Conservation (phyloP, 352 stramenopile species). For the Phytophthora cactorum region DNA sequence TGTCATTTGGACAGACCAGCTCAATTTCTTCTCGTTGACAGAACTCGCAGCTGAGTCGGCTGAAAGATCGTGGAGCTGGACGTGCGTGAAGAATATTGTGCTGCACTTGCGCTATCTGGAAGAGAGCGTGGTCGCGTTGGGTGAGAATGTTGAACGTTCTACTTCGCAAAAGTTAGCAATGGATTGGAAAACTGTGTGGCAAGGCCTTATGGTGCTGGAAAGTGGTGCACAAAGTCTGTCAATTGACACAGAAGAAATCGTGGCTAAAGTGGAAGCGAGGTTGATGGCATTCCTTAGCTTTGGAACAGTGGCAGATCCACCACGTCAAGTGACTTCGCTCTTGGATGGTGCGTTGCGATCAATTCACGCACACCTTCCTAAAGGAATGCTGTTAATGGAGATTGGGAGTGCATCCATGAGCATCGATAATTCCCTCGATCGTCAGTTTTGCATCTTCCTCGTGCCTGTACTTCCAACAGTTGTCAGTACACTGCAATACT, state of each 20-base stretch:
- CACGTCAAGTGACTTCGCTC: slow-evolving; percentile 6
- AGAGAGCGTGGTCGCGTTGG: slow-evolving; percentile 18
- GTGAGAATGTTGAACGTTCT: neutral
- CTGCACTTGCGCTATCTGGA: slow-evolving; percentile 53
- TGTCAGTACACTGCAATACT: slow-evolving; percentile 7
- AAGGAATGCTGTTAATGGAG: slow-evolving; percentile 13
- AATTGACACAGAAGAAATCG: slow-evolving; percentile 19
- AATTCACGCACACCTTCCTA: slow-evolving; percentile 32
- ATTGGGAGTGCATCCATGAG: neutral
- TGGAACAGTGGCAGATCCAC: neutral
- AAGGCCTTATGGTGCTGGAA: slow-evolving; percentile 9
- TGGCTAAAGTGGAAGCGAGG: slow-evolving; percentile 35
- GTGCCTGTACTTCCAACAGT: slow-evolving; percentile 50
- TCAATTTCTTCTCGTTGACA: slow-evolving; percentile 25
- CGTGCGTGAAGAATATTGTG: slow-evolving; percentile 47
- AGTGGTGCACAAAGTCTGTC: neutral
- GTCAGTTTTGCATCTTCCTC: slow-evolving; percentile 58
- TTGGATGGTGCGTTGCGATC: slow-evolving; percentile 31
- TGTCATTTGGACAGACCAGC: slow-evolving; percentile 53
- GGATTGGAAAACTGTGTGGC: slow-evolving; percentile 23
- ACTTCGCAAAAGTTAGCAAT: slow-evolving; percentile 3
- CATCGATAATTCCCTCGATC: slow-evolving; percentile 40
- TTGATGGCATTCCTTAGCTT: slow-evolving; percentile 37
- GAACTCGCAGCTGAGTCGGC: slow-evolving; percentile 3
- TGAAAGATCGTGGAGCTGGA: slow-evolving; percentile 34